Base-by-base conservation (phyloP, 1,284 basidiomycete genomes). In the Marasmius tenuissimus region DNA sequence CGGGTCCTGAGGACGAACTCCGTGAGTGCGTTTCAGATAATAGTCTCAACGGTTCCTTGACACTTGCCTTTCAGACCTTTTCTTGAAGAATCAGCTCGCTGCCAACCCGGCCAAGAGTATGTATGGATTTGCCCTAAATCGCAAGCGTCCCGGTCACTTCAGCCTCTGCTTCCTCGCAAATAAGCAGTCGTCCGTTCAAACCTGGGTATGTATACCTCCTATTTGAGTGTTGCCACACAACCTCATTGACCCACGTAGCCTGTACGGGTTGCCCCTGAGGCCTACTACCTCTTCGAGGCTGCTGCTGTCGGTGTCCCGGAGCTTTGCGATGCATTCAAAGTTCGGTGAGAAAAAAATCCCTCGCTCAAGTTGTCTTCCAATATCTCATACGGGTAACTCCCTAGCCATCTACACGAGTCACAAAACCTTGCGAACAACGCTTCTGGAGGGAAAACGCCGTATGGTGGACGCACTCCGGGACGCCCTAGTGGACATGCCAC, bases 281-380 rank as follows among this genome's bases (percentile, higher is more conserved):
- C 93, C 1, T 97, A 94, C 74, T 91, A 91, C 71, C 83, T 97
- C 14, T 92, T 93, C 69, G 93, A 94, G 66, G 93, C 94, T 12
- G 85, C 93, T 54, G 92, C 94, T 34, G 89, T 92, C 9, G 94
- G 93, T 61, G 93, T 98, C 27, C 88, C 92, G 0, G 94, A 96
- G 75, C 79, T 98, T 2, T 97, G 95, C 68, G 94, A 97, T 72
- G 95, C 95, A 16, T 98, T 98, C 87, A 97, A 97, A 86, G 87
- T 93, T 70, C 82, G 92, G 85, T 92, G 75, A 70, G 84, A 65
- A 22, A 27, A 27, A 27, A 27, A 4, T 27, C 27, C 27, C 14
- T 39, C 12, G 37, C 38, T 56, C 22, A 33, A 40, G 39, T 51
- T 27, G 60, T 45, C 47, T 27, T 39, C 49, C 61, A 62, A 68